Conservation (phyloP, 1,284 basidiomycete genomes). For the Termitomyces sp. region DNA sequence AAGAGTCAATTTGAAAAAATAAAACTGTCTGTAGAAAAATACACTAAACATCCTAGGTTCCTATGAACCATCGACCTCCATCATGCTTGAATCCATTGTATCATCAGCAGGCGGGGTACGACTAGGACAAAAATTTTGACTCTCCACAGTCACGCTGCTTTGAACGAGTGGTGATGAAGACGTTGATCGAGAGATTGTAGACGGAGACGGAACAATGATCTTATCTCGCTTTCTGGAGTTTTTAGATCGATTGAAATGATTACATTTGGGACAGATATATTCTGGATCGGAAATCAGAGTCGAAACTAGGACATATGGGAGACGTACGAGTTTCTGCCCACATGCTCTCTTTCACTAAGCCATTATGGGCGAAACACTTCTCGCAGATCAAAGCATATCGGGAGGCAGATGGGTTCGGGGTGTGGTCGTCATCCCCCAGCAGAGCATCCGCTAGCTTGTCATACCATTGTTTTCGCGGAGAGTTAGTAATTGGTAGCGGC, state of each 20-base stretch:
- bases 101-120: slow-evolving; percentile 1
- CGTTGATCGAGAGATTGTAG: neutral
- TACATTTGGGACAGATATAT: slow-evolving; percentile 31
- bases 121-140: neutral
- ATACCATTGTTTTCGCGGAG: slow-evolving; percentile 77
- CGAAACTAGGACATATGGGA: neutral
- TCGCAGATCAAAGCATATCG: slow-evolving; percentile 94
- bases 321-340: slow-evolving; percentile 88
- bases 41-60: neutral
- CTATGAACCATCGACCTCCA: slow-evolving; percentile 3
- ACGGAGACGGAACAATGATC: slow-evolving; percentile 3
- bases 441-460: slow-evolving; percentile 86
- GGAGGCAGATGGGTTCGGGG: slow-evolving; percentile 39
- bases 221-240: slow-evolving; percentile 11
- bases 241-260: slow-evolving; percentile 31
- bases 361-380: slow-evolving; percentile 92
- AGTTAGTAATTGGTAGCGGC: slow-evolving; percentile 34
- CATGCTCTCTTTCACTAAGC: slow-evolving; percentile 83
- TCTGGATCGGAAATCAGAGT: slow-evolving; percentile 18
- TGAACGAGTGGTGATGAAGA: slow-evolving; percentile 1
- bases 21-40: neutral
- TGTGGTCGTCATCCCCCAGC: slow-evolving; percentile 76
- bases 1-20: neutral
- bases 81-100: neutral
- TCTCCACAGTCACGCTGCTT: neutral